These are phyloP conservation scores for Chlorella vulgaris DNA, from an alignment of 139 green algal species.

Conservation along the genomic window DNA sequence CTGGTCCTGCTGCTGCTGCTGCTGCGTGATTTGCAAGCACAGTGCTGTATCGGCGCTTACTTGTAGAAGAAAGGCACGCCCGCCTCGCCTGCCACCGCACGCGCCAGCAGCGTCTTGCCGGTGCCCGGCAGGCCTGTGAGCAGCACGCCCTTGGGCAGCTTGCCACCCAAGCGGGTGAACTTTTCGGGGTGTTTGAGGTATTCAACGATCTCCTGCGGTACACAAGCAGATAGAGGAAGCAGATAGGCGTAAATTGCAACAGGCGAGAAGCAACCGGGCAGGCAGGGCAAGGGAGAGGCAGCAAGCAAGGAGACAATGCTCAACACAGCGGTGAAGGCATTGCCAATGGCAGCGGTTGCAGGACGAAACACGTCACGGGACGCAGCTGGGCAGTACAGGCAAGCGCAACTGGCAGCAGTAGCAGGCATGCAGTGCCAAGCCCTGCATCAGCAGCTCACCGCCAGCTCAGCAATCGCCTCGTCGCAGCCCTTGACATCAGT, in stretches of 20 bases:
- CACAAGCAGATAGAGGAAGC: background rate
- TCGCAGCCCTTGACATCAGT: slow-evolving; percentile 84
- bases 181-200: slow-evolving; percentile 87
- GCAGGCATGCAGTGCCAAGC: too few relatives aligned
- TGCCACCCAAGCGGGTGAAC: slow-evolving; percentile 91
- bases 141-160: slow-evolving; percentile 90
- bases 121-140: slow-evolving; percentile 77
- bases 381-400: too few relatives aligned
- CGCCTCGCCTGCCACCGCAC: slow-evolving; percentile 82
- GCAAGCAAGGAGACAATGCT: too few relatives aligned
- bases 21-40: background rate
- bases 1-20: background rate
- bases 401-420: too few relatives aligned
- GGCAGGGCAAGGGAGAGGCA: background rate
- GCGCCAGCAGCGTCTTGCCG: slow-evolving; percentile 43
- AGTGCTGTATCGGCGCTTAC: slow-evolving; percentile 14
- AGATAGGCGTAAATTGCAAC: background rate
- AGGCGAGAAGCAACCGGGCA: background rate
- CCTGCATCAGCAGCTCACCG: background rate
- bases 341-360: too few relatives aligned
- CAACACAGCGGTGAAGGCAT: too few relatives aligned
- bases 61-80: slow-evolving; percentile 99
- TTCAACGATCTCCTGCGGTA: slow-evolving; percentile 87
- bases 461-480: slow-evolving; percentile 94
- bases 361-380: too few relatives aligned